Evolutionary conservation across 805 yeast species (phyloP).

Genomic region (Pichia deserticola): DNA sequence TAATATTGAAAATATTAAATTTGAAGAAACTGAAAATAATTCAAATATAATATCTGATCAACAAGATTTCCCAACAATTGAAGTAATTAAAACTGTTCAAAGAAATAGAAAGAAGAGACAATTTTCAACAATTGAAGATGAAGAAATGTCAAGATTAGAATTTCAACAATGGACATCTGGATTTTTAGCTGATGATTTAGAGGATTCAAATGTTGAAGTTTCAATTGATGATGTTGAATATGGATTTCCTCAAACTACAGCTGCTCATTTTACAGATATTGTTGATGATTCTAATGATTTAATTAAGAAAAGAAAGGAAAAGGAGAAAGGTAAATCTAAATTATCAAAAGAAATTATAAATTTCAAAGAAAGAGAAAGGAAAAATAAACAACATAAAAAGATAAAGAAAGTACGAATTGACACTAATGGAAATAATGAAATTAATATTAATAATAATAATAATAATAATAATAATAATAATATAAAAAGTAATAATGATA

Average conservation of each 20-base stretch:
- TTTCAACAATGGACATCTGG: constrained; percentile 50
- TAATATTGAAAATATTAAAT: constrained; percentile 7
- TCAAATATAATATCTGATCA: not conserved
- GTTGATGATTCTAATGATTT: not conserved
- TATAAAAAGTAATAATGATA: too few species aligned
- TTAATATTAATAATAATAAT: too few species aligned
- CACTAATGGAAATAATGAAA: too few species aligned
- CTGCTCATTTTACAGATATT: constrained; percentile 9
- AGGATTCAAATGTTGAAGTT: constrained; percentile 8
- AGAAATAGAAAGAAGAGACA: constrained; percentile 20
- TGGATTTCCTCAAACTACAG: constrained; percentile 9
- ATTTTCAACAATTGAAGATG: constrained; percentile 28
- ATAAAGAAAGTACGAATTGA: too few species aligned
- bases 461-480: too few species aligned
- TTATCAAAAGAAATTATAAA: too few species aligned
- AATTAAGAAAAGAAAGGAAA: not conserved
- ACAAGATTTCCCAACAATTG: constrained; percentile 28
- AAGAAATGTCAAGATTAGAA: constrained; percentile 38
- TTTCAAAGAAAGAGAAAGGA: too few species aligned
- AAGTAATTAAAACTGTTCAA: constrained; percentile 59
- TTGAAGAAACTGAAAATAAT: constrained; percentile 18
- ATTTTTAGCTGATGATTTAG: constrained; percentile 37
- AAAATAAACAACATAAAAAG: too few species aligned
- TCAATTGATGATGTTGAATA: constrained; percentile 8
- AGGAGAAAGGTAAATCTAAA: not conserved